Evolutionary conservation across 805 yeast genomes (phyloP).

Genomic region (Pichia californica): DNA sequence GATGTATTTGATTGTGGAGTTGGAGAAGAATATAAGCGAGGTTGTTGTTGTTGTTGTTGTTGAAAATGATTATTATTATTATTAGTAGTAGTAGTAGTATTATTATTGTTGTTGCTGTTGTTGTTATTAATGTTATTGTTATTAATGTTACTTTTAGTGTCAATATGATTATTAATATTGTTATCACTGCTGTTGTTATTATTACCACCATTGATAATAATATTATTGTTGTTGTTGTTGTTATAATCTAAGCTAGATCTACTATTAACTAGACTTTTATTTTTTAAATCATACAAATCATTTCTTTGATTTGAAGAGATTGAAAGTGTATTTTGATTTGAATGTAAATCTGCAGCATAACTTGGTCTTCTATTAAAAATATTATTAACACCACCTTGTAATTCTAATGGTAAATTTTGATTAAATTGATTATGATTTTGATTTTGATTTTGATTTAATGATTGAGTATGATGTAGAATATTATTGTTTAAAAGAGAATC

Average conservation of each 20-base stretch:
- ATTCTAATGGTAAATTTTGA: constrained; percentile 48
- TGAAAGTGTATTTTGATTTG: constrained; percentile 12
- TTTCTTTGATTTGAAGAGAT: constrained; percentile 2
- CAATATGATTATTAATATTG: too few species aligned
- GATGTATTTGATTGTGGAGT: background rate
- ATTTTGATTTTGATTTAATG: constrained; percentile 2
- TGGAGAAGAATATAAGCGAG: too few species aligned
- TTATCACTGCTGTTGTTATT: too few species aligned
- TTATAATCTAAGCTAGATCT: too few species aligned
- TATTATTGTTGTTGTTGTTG: too few species aligned
- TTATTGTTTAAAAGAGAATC: constrained; percentile 20
- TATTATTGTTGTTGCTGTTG: too few species aligned
- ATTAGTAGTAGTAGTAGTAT: too few species aligned
- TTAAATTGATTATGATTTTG: constrained; percentile 11
- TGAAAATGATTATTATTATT: too few species aligned
- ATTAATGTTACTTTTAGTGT: too few species aligned
- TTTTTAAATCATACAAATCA: constrained; percentile 9
- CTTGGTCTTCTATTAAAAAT: constrained; percentile 67
- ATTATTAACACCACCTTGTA: constrained; percentile 59
- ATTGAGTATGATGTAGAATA: constrained; percentile 6
- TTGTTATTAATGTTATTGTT: too few species aligned
- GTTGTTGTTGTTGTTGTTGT: too few species aligned
- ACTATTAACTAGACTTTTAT: constrained; percentile 10
- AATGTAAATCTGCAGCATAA: constrained; percentile 62
- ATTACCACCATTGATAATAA: too few species aligned